Percentiles rank a stretch among this genome's conserved stretches.
phyloP scores from a whole-genome alignment of 1,284 basidiomycete species.

The Leucoagaricus sp. region DNA sequence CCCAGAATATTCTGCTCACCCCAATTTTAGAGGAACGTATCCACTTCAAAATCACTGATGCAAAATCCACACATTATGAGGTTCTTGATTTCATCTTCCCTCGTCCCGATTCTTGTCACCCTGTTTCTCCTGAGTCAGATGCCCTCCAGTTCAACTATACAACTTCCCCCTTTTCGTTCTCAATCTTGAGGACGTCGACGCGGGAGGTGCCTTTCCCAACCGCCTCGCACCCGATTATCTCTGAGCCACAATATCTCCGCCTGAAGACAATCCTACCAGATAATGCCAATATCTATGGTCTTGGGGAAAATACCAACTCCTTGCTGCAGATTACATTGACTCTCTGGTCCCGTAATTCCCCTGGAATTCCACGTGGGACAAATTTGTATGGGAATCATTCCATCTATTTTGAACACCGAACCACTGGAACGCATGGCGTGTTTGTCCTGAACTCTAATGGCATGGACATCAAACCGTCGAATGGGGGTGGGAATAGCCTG shows the following conservation, averaged over 20 bases:
- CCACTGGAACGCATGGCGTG: constrained; percentile 66
- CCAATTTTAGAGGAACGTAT: constrained; percentile 52
- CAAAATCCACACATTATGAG: constrained; percentile 59
- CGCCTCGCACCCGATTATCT: constrained; percentile 60
- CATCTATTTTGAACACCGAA: constrained; percentile 67
- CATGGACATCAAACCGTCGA: constrained; percentile 71
- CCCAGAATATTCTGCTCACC: not conserved
- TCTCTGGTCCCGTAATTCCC: constrained; percentile 69
- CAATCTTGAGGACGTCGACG: constrained; percentile 56
- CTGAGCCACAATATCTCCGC: constrained; percentile 79
- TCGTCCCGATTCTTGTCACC: constrained; percentile 43
- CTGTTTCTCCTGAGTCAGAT: constrained; percentile 33
- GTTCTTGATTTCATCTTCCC: constrained; percentile 68
- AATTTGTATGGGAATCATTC: constrained; percentile 75
- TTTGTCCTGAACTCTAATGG: constrained; percentile 71
- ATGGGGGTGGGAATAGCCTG: constrained; percentile 43
- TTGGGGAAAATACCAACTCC: constrained; percentile 73
- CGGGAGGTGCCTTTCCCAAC: constrained; percentile 74
- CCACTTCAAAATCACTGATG: constrained; percentile 74
- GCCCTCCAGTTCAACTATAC: constrained; percentile 69
- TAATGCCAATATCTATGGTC: constrained; percentile 74
- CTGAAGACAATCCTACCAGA: constrained; percentile 56
- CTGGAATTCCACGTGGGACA: constrained; percentile 50
- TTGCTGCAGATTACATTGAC: constrained; percentile 70
- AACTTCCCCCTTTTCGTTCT: constrained; percentile 70